Base-by-base conservation (phyloP, 805 yeast species). In the Saccharomycopsis oosterbeekiorum region DNA sequence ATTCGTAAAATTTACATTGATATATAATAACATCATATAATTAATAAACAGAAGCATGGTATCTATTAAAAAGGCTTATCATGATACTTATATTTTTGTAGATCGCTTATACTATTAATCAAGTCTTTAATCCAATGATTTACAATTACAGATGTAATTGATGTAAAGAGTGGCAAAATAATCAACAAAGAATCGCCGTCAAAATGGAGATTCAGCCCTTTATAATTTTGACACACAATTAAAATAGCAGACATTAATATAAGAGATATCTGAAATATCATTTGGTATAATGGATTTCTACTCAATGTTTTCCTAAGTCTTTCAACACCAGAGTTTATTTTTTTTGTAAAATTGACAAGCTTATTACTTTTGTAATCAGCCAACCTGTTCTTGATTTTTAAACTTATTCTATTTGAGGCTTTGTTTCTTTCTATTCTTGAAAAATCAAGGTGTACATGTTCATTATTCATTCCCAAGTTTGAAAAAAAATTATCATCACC, bases 11-110 rank as follows among this genome's bases (percentile, higher is more conserved):
- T 4, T 29, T 29, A 6, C 34, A 29, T 29, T 29, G 6, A 3
- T 4, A 29, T 29, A 29, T 29, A 29, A 29, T n/a, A n/a, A n/a
- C n/a, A n/a, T n/a, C n/a, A n/a, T n/a, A 6, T 29, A 29, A 29
- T 29, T 29, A 29, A 29, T 4, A 4, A 29, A 29, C 6, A 4
- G 3, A 14, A 8, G 14, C 9, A 54, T 34, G 5, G 29, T 29
- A 12, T 34, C 9, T 42, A 24, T 34, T 55, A 61, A 4, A 56
- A 54, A n/a, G 58, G 34, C 43, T 60, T 60, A 17, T 53, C 40
- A 14, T 58, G 29, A 34, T 61, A 61, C 34, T 61, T 61, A 29
- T 34, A 55, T 2, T 56, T 55, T 4, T 61, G 55, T 10, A 61
- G 26, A 11, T 47, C 57, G 14, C 39, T 39, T 24, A 61, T 61